Evolutionary conservation across 2,329 filamentous ascomycete species (phyloP).

Genomic region (Chrysoporthe deuterocubensis): DNA sequence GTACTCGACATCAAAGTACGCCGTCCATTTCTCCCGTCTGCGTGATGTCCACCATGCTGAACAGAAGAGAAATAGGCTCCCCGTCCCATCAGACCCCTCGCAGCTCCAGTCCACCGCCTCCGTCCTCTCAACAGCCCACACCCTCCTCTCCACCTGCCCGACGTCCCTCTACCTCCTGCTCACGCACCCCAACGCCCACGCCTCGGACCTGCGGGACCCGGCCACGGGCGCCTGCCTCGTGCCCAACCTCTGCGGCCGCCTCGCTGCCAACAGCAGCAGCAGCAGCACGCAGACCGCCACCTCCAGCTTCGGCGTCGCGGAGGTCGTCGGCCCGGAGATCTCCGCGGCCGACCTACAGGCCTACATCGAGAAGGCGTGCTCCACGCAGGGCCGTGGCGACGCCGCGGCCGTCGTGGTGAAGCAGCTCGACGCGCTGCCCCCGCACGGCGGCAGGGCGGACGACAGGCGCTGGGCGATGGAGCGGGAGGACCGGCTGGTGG

Average conservation of each 20-base stretch:
- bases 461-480: conserved; percentile 40
- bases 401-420: conserved; percentile 42
- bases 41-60: not conserved
- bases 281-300: conserved; percentile 37
- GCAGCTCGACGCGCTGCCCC: conserved; percentile 47
- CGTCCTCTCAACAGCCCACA: conserved; percentile 48
- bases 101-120: conserved; percentile 56
- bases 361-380: conserved; percentile 54
- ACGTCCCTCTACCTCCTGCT: conserved; percentile 79
- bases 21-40: conserved; percentile 22
- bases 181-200: conserved; percentile 74
- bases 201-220: conserved; percentile 65
- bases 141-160: conserved; percentile 69
- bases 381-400: conserved; percentile 40
- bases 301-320: conserved; percentile 54
- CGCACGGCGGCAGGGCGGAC: conserved; percentile 33
- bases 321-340: conserved; percentile 58
- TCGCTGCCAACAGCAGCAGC: conserved; percentile 29
- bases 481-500: conserved; percentile 49
- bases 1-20: conserved; percentile 83
- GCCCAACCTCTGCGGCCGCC: conserved; percentile 54
- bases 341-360: conserved; percentile 46
- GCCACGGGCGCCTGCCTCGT: conserved; percentile 52
- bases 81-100: conserved; percentile 38
- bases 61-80: conserved; percentile 35